Conservation (phyloP, 176 grass and related monocot genomes). For the Juncus inflexus region DNA sequence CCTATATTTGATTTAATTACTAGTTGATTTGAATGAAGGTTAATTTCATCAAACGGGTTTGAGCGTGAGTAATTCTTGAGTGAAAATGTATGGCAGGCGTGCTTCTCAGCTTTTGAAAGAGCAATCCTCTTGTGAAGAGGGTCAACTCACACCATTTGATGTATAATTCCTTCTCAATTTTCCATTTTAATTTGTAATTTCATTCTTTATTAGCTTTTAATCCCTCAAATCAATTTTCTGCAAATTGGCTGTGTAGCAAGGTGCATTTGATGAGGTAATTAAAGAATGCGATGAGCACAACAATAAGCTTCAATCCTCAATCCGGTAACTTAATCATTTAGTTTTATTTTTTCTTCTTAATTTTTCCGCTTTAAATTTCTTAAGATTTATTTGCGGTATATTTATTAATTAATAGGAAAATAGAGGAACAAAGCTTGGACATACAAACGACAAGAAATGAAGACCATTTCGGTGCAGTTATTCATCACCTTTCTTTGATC, state of each 20-base stretch:
- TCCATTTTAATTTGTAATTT: constrained; percentile 12
- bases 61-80: constrained; percentile 15
- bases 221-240: background rate
- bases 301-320: constrained; percentile 67
- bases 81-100: constrained; percentile 64
- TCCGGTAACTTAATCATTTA: constrained; percentile 40
- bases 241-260: constrained; percentile 38
- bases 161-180: constrained; percentile 24
- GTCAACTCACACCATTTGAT: constrained; percentile 59
- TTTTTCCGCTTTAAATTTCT: constrained; percentile 1
- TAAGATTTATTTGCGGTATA: constrained; percentile 5
- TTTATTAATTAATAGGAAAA: constrained; percentile 58
- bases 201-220: background rate
- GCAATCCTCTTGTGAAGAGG: constrained; percentile 62
- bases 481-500: constrained; percentile 87
- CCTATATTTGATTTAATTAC: background rate
- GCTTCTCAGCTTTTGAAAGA: constrained; percentile 74
- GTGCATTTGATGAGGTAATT: constrained; percentile 80
- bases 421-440: constrained; percentile 76
- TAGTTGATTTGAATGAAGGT: background rate
- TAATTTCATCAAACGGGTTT: constrained; percentile 31
- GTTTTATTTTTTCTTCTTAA: constrained; percentile 12
- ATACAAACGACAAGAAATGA: constrained; percentile 74
- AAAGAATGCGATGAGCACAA: constrained; percentile 89
- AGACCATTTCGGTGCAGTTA: constrained; percentile 86